A percentile compares a stretch with the other conserved stretches of the same genome.
Evolutionary conservation across 805 yeast species (phyloP).

Genomic region (Blastobotrys muscicola): DNA sequence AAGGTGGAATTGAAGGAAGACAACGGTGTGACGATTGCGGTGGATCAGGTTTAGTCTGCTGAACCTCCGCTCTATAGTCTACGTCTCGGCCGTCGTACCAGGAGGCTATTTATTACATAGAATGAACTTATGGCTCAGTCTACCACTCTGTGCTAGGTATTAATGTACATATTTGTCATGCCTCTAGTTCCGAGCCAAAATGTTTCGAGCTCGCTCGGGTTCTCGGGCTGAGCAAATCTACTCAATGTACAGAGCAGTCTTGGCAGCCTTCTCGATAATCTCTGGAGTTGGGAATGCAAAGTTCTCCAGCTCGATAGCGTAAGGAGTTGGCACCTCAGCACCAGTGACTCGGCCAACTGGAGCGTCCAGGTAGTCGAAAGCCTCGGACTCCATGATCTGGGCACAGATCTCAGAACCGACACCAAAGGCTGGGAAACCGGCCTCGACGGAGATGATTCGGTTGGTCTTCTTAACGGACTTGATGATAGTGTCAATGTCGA

Average conservation of each 20-base stretch:
- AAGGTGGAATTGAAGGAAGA: not conserved
- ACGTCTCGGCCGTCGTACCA: no score
- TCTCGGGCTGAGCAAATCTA: slow-evolving; percentile 7
- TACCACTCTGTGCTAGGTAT: no score
- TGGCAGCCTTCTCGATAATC: slow-evolving; percentile 66
- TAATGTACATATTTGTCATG: no score
- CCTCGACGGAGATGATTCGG: slow-evolving; percentile 92
- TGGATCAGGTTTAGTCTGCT: no score
- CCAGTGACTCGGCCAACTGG: slow-evolving; percentile 99
- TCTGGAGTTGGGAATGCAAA: slow-evolving; percentile 98
- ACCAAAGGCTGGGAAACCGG: slow-evolving; percentile 97
- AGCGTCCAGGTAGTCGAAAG: slow-evolving; percentile 95
- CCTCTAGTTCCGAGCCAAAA: no score
- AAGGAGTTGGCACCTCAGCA: slow-evolving; percentile 99
- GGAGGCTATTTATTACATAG: no score
- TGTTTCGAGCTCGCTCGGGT: no score
- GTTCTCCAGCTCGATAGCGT: slow-evolving; percentile 91
- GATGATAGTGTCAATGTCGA: slow-evolving; percentile 80
- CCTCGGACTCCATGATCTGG: slow-evolving; percentile 96
- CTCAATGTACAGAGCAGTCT: slow-evolving; percentile 32
- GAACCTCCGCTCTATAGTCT: no score
- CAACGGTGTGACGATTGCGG: not conserved
- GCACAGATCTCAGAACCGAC: slow-evolving; percentile 98
- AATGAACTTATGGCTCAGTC: no score
- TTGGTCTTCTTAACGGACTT: slow-evolving; percentile 91